These are phyloP conservation scores for Myxozyma lipomycoides DNA, from an alignment of 805 yeast species.

Conservation along the genomic window DNA sequence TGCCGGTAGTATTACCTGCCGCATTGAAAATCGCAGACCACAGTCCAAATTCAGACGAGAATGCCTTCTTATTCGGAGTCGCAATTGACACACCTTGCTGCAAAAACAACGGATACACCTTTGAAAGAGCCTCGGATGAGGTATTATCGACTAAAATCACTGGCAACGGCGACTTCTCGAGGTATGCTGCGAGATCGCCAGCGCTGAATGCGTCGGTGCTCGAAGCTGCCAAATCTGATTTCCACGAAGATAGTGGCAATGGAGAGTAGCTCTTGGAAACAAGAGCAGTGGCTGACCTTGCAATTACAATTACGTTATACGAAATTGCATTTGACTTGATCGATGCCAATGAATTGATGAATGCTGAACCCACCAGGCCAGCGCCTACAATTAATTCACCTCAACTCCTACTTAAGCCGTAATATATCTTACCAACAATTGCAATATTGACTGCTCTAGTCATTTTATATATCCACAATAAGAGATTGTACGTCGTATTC, in stretches of 20 bases:
- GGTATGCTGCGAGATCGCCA: slow-evolving; percentile 56
- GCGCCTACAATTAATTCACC: slow-evolving; percentile 47
- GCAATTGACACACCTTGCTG: slow-evolving; percentile 83
- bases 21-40: slow-evolving; percentile 72
- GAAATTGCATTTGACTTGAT: slow-evolving; percentile 45
- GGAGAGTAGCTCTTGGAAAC: slow-evolving; percentile 68
- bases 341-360: slow-evolving; percentile 57
- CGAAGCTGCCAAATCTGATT: slow-evolving; percentile 45
- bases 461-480: too few relatives aligned
- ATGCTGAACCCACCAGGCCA: slow-evolving; percentile 94
- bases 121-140: slow-evolving; percentile 73
- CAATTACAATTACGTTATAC: slow-evolving; percentile 75
- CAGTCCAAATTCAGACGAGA: slow-evolving; percentile 65
- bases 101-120: slow-evolving; percentile 69
- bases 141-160: slow-evolving; percentile 91
- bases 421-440: slow-evolving; percentile 49
- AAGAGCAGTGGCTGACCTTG: slow-evolving; percentile 68
- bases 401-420: not conserved
- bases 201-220: slow-evolving; percentile 49
- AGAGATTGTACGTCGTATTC: too few relatives aligned
- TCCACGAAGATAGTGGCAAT: slow-evolving; percentile 60
- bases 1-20: slow-evolving; percentile 39
- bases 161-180: slow-evolving; percentile 66
- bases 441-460: slow-evolving; percentile 61
- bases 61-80: slow-evolving; percentile 97